Percentiles rank a stretch among this genome's conserved stretches.
Evolutionary conservation across 2,329 filamentous ascomycete genomes (phyloP).

Genomic region (Penicillium olsonii): DNA sequence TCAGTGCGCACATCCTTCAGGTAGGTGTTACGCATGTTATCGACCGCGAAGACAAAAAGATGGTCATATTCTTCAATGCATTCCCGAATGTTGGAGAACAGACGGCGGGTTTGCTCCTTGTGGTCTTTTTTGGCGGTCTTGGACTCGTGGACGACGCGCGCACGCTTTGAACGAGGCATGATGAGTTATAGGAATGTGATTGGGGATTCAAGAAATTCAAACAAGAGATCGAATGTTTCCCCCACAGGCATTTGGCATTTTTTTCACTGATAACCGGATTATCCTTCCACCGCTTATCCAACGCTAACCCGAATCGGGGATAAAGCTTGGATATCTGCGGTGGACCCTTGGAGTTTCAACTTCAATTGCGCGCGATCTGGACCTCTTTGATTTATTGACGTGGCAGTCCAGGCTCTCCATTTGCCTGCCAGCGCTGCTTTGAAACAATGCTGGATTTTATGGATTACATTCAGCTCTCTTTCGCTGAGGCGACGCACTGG

Average conservation of each 20-base stretch:
- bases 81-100: conserved; percentile 86
- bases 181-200: conserved; percentile 25
- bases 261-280: conserved; percentile 42
- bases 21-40: conserved; percentile 98
- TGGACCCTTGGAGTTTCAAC: not conserved
- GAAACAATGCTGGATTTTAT: conserved; percentile 87
- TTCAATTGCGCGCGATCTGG: not conserved
- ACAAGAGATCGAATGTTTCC: conserved; percentile 24
- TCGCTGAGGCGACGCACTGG: conserved; percentile 84
- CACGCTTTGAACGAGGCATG: conserved; percentile 97
- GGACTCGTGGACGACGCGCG: conserved; percentile 84
- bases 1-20: conserved; percentile 87
- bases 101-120: conserved; percentile 82
- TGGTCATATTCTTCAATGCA: conserved; percentile 81
- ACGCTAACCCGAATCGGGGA: conserved; percentile 32
- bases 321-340: conserved; percentile 27
- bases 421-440: conserved; percentile 1
- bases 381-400: not conserved
- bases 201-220: conserved; percentile 12
- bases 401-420: not conserved
- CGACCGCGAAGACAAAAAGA: conserved; percentile 89
- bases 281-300: conserved; percentile 43
- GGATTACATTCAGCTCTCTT: conserved; percentile 92
- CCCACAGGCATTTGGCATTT: conserved; percentile 29
- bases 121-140: conserved; percentile 90